Evolutionary conservation across 176 grass and related monocot genomes (phyloP), one percentile per base, ranked within the genome.

Genomic region (Cymbopogon citratus): DNA sequence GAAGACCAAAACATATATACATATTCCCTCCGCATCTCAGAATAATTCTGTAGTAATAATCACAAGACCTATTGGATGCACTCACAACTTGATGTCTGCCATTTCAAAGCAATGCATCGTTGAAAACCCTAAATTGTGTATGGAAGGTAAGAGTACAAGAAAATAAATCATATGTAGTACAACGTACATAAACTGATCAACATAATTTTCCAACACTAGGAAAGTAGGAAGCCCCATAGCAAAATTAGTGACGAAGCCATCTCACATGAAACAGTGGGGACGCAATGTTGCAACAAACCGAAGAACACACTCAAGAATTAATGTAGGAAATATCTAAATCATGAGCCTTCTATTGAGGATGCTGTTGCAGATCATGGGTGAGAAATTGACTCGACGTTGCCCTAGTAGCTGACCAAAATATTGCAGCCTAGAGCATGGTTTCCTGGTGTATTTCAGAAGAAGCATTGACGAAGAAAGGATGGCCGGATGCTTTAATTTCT

Each of bases 341-440:
- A 6, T 44, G 24, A 78, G 18, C 13, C 60, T 21, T 48, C 5
- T 15, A 1, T 21, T 7, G 34, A 77, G 34, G 59, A 78, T 12
- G 72, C 5, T 12, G 71, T 31, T 29, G 24, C 25, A 63, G 44
- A 80, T 25, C 63, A 80, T 48, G 61, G 16, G 18, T 44, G 49
- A 23, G 70, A 40, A 46, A 89, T 23, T 81, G 14, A 81, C 34
- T 49, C 35, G 63, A n/a, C n/a, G n/a, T 41, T 74, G 81, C 60
- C 74, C 81, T 54, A 67, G 26, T 25, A 45, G 79, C 67, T 83
- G 79, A 39, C 88, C 72, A 41, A 90, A 90, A 86, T 78, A 33
- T 73, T 77, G 67, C 83, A 86, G 79, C 73, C 73, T 24, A 61
- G 73, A 82, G 64, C 79, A 78, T 46, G 73, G 73, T 27, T 81